phyloP scores from a whole-genome alignment of 176 grass and related monocot species.

The Rhynchospora pubera region DNA sequence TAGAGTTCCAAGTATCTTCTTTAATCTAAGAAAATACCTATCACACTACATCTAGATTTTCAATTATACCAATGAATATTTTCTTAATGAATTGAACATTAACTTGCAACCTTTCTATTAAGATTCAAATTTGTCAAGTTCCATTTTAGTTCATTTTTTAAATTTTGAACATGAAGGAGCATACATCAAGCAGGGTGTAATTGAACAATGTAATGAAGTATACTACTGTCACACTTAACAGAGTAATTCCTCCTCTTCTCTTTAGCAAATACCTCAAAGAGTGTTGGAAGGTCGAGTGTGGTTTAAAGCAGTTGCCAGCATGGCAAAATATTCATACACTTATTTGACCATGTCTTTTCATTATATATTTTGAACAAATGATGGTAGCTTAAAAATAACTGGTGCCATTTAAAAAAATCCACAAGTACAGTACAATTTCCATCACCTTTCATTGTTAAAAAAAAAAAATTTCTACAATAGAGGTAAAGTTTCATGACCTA shows the following conservation, averaged over 20 bases:
- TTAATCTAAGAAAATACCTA: not conserved
- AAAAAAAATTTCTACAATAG: conserved; percentile 1
- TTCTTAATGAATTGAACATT: not conserved
- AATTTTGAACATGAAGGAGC: not conserved
- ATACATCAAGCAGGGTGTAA: not conserved
- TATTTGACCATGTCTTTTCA: not conserved
- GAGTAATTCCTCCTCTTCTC: not conserved
- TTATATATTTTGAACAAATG: not conserved
- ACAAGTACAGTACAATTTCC: not conserved
- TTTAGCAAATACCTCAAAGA: not conserved
- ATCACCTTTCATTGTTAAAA: not conserved
- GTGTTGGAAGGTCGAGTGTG: not conserved
- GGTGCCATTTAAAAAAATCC: conserved; percentile 17
- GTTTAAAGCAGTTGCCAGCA: not conserved
- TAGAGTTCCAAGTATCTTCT: not conserved
- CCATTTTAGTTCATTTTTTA: not conserved
- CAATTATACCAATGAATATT: not conserved
- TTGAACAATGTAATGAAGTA: not conserved
- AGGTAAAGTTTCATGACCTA: conserved; percentile 43
- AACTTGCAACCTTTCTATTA: not conserved
- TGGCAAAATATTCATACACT: not conserved
- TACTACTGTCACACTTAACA: not conserved
- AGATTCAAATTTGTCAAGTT: not conserved
- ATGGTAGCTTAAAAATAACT: not conserved
- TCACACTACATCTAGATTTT: not conserved